phyloP scores from a whole-genome alignment of 208 protist genomes.

The Leishmania lainsoni region DNA sequence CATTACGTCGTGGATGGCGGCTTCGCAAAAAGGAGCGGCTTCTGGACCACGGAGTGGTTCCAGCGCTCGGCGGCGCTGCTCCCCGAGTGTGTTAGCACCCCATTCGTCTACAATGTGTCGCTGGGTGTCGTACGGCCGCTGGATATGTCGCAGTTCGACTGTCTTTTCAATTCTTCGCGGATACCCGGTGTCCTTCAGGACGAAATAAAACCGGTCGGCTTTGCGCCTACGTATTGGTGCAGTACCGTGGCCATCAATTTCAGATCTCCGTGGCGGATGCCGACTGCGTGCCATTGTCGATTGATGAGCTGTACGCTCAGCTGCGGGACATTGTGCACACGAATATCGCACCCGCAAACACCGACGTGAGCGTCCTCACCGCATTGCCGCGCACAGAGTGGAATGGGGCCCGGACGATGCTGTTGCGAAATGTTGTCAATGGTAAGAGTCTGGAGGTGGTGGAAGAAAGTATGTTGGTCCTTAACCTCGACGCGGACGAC shows the following conservation, averaged over 20 bases:
- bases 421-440: slow-evolving; percentile 67
- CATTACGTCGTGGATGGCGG: slow-evolving; percentile 29
- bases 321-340: slow-evolving; percentile 67
- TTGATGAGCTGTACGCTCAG: slow-evolving; percentile 79
- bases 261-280: slow-evolving; percentile 71
- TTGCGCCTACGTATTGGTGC: slow-evolving; percentile 74
- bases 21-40: slow-evolving; percentile 18
- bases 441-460: slow-evolving; percentile 60
- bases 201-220: slow-evolving; percentile 68
- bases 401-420: slow-evolving; percentile 50
- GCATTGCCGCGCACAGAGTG: slow-evolving; percentile 67
- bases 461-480: slow-evolving; percentile 83
- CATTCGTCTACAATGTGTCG: slow-evolving; percentile 52
- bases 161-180: slow-evolving; percentile 84
- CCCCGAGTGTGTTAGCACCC: slow-evolving; percentile 59
- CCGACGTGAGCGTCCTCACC: slow-evolving; percentile 73
- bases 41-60: slow-evolving; percentile 84
- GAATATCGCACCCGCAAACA: slow-evolving; percentile 30
- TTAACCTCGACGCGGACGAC: slow-evolving; percentile 74
- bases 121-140: slow-evolving; percentile 65
- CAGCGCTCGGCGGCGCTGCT: slow-evolving; percentile 66
- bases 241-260: slow-evolving; percentile 77
- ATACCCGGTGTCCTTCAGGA: slow-evolving; percentile 82
- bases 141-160: slow-evolving; percentile 83
- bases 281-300: slow-evolving; percentile 63